A percentile compares a stretch with the other conserved stretches of the same genome.
These are phyloP conservation scores for Ichthyophthirius multifiliis DNA, from an alignment of 169 alveolate species.

Conservation along the genomic window DNA sequence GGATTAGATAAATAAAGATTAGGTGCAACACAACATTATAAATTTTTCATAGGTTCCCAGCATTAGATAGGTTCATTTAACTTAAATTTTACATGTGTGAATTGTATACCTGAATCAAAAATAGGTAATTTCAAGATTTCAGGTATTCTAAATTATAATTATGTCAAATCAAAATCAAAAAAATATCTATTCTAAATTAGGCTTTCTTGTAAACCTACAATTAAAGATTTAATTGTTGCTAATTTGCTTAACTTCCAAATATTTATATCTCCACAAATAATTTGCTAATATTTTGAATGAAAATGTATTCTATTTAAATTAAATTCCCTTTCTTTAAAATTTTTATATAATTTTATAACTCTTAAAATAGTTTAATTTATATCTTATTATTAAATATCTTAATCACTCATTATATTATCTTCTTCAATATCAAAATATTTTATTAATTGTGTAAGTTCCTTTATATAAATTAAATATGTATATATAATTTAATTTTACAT, in stretches of 20 bases:
- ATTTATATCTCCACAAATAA: slow-evolving; percentile 24
- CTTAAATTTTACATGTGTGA: neutral
- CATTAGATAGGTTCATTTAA: neutral
- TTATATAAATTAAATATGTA: no score
- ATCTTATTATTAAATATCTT: no score
- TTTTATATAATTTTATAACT: no score
- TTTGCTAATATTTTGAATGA: slow-evolving; percentile 19
- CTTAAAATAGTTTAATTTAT: no score
- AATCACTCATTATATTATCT: no score
- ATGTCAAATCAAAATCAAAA: neutral
- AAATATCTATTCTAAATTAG: slow-evolving; percentile 2
- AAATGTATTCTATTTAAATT: slow-evolving; percentile 7
- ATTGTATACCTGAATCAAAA: neutral
- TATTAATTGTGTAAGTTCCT: no score
- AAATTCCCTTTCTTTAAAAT: no score
- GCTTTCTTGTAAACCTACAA: slow-evolving; percentile 25
- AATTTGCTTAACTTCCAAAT: slow-evolving; percentile 1
- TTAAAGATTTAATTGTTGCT: neutral
- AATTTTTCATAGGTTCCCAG: neutral
- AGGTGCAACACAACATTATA: slow-evolving; percentile 26
- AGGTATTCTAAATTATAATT: neutral
- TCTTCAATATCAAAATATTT: no score
- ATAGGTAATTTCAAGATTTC: neutral
- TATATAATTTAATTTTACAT: no score
- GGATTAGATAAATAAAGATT: slow-evolving; percentile 7